Conservation (phyloP, 208 protist species). For the Trypanosomatidae sp. region DNA sequence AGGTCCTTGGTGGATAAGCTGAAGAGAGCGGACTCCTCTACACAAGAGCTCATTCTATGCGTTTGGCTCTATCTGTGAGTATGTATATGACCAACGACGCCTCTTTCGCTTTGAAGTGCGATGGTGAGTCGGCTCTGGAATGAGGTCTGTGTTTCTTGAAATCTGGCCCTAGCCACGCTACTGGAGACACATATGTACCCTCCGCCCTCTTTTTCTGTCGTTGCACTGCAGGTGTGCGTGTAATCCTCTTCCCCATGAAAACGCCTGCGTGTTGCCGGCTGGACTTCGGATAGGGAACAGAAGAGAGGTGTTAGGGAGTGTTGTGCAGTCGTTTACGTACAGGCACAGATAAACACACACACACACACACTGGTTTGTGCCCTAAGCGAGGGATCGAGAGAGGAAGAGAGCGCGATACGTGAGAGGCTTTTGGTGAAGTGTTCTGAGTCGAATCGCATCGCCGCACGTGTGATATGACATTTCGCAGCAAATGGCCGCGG, state of each 20-base stretch:
- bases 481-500: neutral
- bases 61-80: neutral
- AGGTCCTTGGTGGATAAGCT: neutral
- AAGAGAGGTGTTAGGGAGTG: neutral
- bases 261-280: neutral
- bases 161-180: neutral
- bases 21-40: neutral
- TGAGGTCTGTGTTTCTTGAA: too few relatives aligned
- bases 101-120: neutral
- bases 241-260: neutral
- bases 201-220: neutral
- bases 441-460: neutral
- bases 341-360: neutral
- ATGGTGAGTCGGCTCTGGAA: neutral
- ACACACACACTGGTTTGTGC: neutral
- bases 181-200: neutral
- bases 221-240: neutral
- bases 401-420: too few relatives aligned
- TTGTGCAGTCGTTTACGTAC: neutral
- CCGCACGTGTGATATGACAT: too few relatives aligned
- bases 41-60: conserved; percentile 4
- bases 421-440: neutral
- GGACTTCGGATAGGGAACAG: neutral
- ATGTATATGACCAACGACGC: neutral
- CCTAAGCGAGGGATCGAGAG: neutral